phyloP scores from a whole-genome alignment of 1,139 yeast species.

The Saccharomycopsis hybrid region DNA sequence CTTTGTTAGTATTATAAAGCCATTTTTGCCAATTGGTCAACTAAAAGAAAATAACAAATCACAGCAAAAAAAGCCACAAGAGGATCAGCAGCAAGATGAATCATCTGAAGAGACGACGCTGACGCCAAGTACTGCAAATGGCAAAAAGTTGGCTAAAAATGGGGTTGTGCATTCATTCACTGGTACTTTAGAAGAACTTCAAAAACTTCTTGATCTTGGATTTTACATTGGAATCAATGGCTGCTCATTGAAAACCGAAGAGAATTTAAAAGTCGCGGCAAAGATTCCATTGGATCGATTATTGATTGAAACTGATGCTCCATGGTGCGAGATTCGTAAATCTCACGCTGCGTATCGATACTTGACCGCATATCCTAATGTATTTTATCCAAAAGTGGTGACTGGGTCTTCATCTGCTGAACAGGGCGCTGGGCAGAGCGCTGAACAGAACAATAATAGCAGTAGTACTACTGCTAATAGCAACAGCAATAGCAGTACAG shows the following conservation, averaged over 20 bases:
- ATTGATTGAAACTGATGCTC: constrained; percentile 92
- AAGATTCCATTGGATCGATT: constrained; percentile 61
- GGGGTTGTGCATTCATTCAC: constrained; percentile 90
- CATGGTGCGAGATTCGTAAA: constrained; percentile 93
- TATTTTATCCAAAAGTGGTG: constrained; percentile 42
- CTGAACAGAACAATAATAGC: constrained; percentile 6
- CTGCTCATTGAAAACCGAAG: constrained; percentile 77
- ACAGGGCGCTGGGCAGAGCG: constrained; percentile 6
- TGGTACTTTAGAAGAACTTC: constrained; percentile 61
- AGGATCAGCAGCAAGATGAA: not conserved
- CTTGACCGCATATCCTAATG: constrained; percentile 48
- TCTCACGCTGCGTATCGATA: constrained; percentile 69
- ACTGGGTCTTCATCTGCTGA: constrained; percentile 13
- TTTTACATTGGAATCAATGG: constrained; percentile 84
- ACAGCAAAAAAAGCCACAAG: too few species aligned
- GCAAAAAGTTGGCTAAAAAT: constrained; percentile 23
- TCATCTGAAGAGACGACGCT: not conserved
- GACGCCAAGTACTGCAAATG: not conserved
- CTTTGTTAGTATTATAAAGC: constrained; percentile 55
- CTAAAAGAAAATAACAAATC: constrained; percentile 22
- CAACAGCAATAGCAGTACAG: not conserved
- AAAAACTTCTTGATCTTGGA: constrained; percentile 39
- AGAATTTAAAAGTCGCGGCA: constrained; percentile 61
- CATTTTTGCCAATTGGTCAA: constrained; percentile 37
- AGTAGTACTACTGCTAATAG: constrained; percentile 1